Base-by-base conservation (phyloP, 164 flowering plant species). In the Vitis labrusca region DNA sequence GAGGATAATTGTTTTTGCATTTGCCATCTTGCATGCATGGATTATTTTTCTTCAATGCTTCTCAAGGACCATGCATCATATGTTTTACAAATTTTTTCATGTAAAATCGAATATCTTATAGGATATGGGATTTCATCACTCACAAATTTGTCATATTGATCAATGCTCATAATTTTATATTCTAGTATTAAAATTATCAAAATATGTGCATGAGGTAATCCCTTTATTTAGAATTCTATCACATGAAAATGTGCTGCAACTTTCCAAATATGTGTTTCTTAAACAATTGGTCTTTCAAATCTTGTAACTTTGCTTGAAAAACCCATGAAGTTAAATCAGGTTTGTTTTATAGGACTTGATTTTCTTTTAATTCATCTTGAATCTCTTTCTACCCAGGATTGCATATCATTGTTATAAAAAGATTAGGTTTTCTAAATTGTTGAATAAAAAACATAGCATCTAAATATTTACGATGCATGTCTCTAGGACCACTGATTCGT, bases 331-430 rank as follows among this genome's bases (percentile, higher is more conserved):
- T 63, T n/a, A 68, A 30, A 53, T 71, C 52, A 9, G 56, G 72
- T 14, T 65, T 17, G 54, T 67, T 19, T 23, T 59, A 50, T 4
- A 51, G 49, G 10, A 8, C 8, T 63, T 71, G 1, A 0, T 68
- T 68, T 3, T 10, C 29, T 9, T 49, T 49, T 64, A 71, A 57
- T 11, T 64, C 62, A 9, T 48, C 16, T 19, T 32, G 12, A 19
- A 74, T 74, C 32, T 74, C 70, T 19, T 60, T 55, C 78, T 76
- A 78, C 0, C 49, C 2, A 1, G 67, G 71, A 59, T 67, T 37
- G 7, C 44, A 37, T 6, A 2, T 37, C 44, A 37, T 37, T 6
- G 44, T 37, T 37, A 37, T 37, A 37, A 37, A 37, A 37, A 37
- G 5, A 37, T 6, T 6, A 37, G 44, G 44, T 6, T 37, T 37